These are phyloP conservation scores for Kingdonia uniflora DNA, from an alignment of 164 flowering plant genomes.

Conservation along the genomic window DNA sequence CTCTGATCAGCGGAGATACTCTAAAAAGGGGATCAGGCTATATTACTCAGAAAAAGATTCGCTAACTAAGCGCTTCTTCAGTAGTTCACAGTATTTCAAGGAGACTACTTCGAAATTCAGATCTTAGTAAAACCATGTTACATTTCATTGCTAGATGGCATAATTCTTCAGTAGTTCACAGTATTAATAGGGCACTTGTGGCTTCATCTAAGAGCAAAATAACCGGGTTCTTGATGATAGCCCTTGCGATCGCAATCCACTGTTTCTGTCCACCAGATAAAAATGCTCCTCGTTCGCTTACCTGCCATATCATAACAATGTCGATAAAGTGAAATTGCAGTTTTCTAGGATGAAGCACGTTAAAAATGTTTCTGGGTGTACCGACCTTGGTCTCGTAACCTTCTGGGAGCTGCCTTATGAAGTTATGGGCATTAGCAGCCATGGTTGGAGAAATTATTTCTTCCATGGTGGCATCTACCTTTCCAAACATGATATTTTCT, in stretches of 20 bases:
- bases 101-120: too few relatives aligned
- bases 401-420: conserved; percentile 78
- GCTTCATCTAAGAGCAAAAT: conserved; percentile 92
- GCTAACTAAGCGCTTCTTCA: too few relatives aligned
- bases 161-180: too few relatives aligned
- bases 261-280: conserved; percentile 94
- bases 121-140: too few relatives aligned
- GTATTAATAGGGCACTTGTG: conserved; percentile 89
- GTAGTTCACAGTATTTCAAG: too few relatives aligned
- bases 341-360: not conserved
- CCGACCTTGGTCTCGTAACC: conserved; percentile 88
- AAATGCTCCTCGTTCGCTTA: conserved; percentile 74
- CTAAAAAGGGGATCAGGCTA: too few relatives aligned
- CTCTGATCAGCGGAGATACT: too few relatives aligned
- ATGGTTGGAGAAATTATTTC: conserved; percentile 65
- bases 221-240: conserved; percentile 64
- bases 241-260: conserved; percentile 92
- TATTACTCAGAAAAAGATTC: too few relatives aligned
- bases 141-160: too few relatives aligned
- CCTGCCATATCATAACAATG: conserved; percentile 23
- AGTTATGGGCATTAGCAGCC: conserved; percentile 91
- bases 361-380: not conserved
- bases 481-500: conserved; percentile 83
- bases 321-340: not conserved
- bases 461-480: conserved; percentile 69